These are phyloP conservation scores for Penicillium sp. DNA, from an alignment of 2,329 filamentous ascomycete species.

Conservation along the genomic window DNA sequence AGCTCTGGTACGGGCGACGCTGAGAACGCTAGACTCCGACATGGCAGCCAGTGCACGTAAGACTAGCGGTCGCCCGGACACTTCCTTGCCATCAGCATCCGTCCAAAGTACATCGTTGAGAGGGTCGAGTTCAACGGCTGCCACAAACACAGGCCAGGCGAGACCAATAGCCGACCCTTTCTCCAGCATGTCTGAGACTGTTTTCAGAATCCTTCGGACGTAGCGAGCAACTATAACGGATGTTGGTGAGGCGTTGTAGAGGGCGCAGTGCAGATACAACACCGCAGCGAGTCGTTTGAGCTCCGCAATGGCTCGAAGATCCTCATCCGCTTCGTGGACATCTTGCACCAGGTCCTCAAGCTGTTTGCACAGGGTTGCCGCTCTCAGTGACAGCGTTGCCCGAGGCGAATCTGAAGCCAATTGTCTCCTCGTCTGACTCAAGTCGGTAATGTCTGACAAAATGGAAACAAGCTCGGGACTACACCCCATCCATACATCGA, in stretches of 20 bases:
- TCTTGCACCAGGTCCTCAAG: constrained; percentile 42
- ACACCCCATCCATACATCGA: constrained; percentile 56
- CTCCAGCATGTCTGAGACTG: constrained; percentile 40
- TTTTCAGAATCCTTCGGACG: constrained; percentile 42
- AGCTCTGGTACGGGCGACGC: constrained; percentile 50
- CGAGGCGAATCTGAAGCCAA: constrained; percentile 29
- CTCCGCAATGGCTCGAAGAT: constrained; percentile 46
- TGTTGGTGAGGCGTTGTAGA: constrained; percentile 49
- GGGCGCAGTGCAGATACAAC: constrained; percentile 53
- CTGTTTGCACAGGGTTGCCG: constrained; percentile 41
- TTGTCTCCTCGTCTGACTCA: constrained; percentile 45
- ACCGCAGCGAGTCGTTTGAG: constrained; percentile 51
- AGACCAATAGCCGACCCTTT: constrained; percentile 40
- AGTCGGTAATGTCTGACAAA: constrained; percentile 53
- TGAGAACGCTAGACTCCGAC: constrained; percentile 48
- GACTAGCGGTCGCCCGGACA: constrained; percentile 45
- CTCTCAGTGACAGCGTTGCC: constrained; percentile 35
- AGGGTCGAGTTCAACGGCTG: constrained; percentile 49
- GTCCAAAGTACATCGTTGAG: constrained; percentile 43
- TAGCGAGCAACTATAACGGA: constrained; percentile 40
- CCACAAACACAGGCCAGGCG: constrained; percentile 52
- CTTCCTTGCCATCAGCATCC: constrained; percentile 24
- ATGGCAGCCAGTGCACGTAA: constrained; percentile 48
- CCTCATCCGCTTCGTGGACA: constrained; percentile 36
- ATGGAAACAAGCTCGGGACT: constrained; percentile 54